Evolutionary conservation across 1,284 basidiomycete genomes (phyloP), one percentile per base, ranked within the genome.

Genomic region (Cerioporus squamosus): DNA sequence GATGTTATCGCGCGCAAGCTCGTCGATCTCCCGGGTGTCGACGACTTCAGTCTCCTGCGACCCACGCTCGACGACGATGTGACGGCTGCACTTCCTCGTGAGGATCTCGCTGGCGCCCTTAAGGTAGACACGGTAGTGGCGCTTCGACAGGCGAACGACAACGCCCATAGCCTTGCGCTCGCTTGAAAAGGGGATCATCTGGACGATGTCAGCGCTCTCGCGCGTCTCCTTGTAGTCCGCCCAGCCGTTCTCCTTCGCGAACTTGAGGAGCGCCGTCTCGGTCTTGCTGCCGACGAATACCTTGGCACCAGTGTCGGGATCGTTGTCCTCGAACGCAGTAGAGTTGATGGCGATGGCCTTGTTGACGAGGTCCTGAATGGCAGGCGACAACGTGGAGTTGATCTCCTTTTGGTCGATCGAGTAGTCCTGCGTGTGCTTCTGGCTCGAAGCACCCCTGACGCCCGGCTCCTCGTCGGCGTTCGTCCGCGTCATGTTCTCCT

Each of bases 21-120:
- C 79, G 63, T 86, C 86, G 52, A 95, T 92, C 1, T 75, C 73
- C 53, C 71, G 75, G 3, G 84, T 86, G 70, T 88, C 82, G 51
- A 96, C 74, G 2, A 73, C 75, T 8, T 72, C 69, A 2, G 36
- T 47, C 26, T 61, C 55, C 39, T 62, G 63, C 9, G 73, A 74
- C 23, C 79, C 75, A 23, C 75, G 71, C 36, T 75, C 69, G 49
- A 95, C 88, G 42, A 91, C 83, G 60, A 98, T 85, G 72, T 95
- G 90, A 8, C 74, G 72, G 8, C 70, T 81, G 72, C 93, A 95
- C 61, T 84, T 81, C 77, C 87, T 91, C 51, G 90, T 88, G 47
- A 98, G 80, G 62, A 98, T 93, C 74, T 99, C 97, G 66, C 88
- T 91, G 6, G 97, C 97, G 47, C 97, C 97, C 77, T 99, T 99